Conservation (phyloP, 1,284 basidiomycete genomes). For the Coniophora puteana region DNA sequence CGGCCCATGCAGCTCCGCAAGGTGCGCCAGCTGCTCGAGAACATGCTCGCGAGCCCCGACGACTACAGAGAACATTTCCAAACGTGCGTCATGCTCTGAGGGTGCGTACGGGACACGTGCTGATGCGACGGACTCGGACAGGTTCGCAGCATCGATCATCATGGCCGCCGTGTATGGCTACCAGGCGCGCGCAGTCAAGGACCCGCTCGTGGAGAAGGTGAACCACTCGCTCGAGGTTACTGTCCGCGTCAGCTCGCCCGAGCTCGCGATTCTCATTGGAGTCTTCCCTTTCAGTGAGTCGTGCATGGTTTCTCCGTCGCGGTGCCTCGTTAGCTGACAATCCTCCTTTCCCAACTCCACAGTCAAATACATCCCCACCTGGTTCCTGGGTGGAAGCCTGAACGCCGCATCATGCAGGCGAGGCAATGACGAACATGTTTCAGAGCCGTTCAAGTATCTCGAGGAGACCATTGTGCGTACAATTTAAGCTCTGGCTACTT, state of each 20-base stretch:
- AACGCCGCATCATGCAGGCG: no score
- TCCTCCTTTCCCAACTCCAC: no score
- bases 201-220: slow-evolving; percentile 14
- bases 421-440: no score
- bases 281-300: slow-evolving; percentile 20
- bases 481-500: no score
- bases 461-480: no score
- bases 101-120: no score
- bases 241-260: slow-evolving; percentile 15
- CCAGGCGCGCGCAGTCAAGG: slow-evolving; percentile 12
- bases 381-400: no score
- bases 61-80: slow-evolving; percentile 11
- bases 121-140: no score
- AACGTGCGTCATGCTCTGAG: slow-evolving; percentile 11
- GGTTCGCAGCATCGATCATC: slow-evolving; percentile 18
- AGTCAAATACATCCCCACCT: no score
- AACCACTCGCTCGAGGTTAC: slow-evolving; percentile 12
- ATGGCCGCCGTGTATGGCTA: slow-evolving; percentile 22
- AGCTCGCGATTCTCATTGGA: slow-evolving; percentile 16
- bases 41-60: slow-evolving; percentile 10
- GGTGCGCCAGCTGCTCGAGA: slow-evolving; percentile 13
- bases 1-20: slow-evolving; percentile 17
- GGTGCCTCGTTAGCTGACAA: no score
- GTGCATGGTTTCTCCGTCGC: no score
- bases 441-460: no score